Evolutionary conservation across 768 basidiomycete genomes (phyloP), one percentile per base, ranked within the genome.

Genomic region (Rhodotorula graminis): DNA sequence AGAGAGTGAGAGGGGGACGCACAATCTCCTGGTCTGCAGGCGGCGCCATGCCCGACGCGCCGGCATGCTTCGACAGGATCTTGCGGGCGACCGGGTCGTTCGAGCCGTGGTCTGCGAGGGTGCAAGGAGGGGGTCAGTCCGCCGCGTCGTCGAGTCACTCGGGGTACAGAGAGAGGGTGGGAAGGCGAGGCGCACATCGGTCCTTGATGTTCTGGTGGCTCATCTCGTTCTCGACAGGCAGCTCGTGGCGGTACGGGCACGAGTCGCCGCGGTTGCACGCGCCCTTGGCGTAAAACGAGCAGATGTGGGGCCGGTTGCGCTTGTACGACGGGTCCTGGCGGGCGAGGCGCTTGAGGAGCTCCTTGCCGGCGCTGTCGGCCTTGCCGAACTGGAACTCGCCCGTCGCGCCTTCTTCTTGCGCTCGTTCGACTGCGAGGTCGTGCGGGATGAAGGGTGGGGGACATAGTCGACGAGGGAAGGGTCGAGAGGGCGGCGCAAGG

Each of bases 11-110:
- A 16, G 21, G 29, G n/a, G 44, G 40, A 85, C 93, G 75, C 78
- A 94, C 93, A 57, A 99, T 88, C 16, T 87, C 85, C 65, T 84
- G 79, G 80, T 99, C 96, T 72, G 93, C 93, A 69, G 96, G 96
- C 25, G 93, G 89, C 66, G 89, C 88, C 65, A 99, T 83, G 0
- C 94, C 95, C 78, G 90, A 88, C 33, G 79, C 84, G 57, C 90
- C 89, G 0, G 95, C 93, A 80, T 91, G 87, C n/a, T 82, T 84
- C 4, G 85, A 80, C 81, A 99, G 80, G 57, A 98, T 93, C 82
- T 93, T 96, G 72, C 86, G 87, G 18, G 96, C 96, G 9, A 99
- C 95, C 21, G 95, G 93, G 79, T 98, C 96, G 74, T 91, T 91
- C 40, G 84, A 83, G 12, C 96, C 96, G 81, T 98, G 89, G 69